Evolutionary conservation across 176 grass and related monocot species (phyloP), one percentile per base, ranked within the genome.

Genomic region (Pontederia crassipes): DNA sequence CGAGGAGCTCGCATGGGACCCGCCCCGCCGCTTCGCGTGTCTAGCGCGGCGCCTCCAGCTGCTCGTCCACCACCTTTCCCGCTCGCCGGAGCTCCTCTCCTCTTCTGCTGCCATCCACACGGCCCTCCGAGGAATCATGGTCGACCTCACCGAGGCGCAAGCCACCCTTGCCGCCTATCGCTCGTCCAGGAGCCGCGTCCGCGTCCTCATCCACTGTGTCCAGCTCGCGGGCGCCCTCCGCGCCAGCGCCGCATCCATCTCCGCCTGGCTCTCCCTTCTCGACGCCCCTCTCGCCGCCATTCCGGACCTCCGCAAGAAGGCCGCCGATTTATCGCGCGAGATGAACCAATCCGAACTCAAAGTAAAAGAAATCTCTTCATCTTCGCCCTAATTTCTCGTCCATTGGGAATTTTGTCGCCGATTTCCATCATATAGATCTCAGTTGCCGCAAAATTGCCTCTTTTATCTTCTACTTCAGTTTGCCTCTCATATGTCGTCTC

Each of bases 201-300:
- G 53, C 48, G 28, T 67, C 49, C 64, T 67, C 49, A 67, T 67
- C 64, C 49, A 54, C 9, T 67, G 64, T 26, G 50, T 40, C 0
- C 64, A 27, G 49, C 64, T 67, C 28, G 28, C 27, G 14, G 49
- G 28, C 28, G 0, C 50, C 5, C 64, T 67, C 27, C 49, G 64
- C 27, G 27, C 28, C 50, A 48, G 64, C 14, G 26, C 20, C 14
- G 1, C 49, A 48, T 67, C 64, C 64, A 35, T 67, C 49, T 48
- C 64, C 12, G 20, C 64, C 26, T 67, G 64, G 64, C 48, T 67
- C 26, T 48, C 64, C 26, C 64, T 67, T 50, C 64, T 67, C 26
- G 64, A 67, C 50, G 24, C 64, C 2, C 64, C 49, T 14, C 13
- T 67, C 11, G 24, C 13, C 50, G 1, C 50, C 28, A 12, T 67